Evolutionary conservation across 805 yeast species (phyloP).

Genomic region (Metschnikowia proteae): DNA sequence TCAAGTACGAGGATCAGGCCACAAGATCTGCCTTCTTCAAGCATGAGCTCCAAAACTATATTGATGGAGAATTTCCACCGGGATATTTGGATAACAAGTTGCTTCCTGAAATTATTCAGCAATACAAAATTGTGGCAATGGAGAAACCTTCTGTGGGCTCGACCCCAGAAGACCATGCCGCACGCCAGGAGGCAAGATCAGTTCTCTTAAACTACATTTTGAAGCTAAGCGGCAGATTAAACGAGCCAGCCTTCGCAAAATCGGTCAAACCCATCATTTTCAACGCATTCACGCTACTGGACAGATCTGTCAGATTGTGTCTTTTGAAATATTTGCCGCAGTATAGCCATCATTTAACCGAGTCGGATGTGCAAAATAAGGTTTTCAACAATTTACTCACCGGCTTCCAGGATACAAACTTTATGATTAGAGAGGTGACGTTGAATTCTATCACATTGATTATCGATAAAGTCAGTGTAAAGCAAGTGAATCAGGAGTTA

Average conservation of each 20-base stretch:
- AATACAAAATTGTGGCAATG: constrained; percentile 27
- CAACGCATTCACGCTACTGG: constrained; percentile 59
- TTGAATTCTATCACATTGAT: constrained; percentile 61
- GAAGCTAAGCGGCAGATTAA: constrained; percentile 29
- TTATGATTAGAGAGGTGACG: constrained; percentile 76
- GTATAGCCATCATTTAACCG: constrained; percentile 48
- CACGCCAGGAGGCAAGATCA: constrained; percentile 36
- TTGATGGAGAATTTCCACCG: constrained; percentile 38
- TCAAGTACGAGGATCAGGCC: constrained; percentile 49
- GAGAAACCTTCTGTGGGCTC: constrained; percentile 26
- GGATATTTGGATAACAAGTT: constrained; percentile 56
- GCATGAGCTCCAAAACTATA: constrained; percentile 25
- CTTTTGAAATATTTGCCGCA: constrained; percentile 60
- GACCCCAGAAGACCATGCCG: constrained; percentile 27
- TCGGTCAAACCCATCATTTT: constrained; percentile 61
- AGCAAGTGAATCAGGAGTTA: constrained; percentile 84
- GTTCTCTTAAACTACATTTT: constrained; percentile 41
- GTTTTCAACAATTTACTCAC: constrained; percentile 66
- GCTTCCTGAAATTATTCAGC: constrained; percentile 63
- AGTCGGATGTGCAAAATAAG: constrained; percentile 61
- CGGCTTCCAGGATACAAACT: constrained; percentile 84
- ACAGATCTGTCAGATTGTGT: constrained; percentile 73
- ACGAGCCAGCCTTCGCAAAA: constrained; percentile 34
- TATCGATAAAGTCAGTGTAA: constrained; percentile 61
- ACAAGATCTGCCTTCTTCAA: constrained; percentile 49